Base-by-base conservation (phyloP, 2,329 filamentous ascomycete genomes). In the Clarireedia paspali region DNA sequence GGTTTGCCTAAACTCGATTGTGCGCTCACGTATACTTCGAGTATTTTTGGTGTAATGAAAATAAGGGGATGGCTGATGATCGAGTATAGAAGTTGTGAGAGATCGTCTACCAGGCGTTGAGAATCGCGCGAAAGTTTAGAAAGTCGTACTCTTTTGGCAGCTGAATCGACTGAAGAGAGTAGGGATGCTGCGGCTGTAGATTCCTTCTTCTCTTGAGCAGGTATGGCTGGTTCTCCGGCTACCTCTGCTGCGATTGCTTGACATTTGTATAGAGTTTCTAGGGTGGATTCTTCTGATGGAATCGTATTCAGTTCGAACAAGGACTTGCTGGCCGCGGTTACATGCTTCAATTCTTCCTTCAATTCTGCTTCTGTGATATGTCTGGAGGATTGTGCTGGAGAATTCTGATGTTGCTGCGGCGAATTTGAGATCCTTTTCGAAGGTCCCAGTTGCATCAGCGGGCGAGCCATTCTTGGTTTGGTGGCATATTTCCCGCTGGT, bases 51-150 rank as follows among this genome's bases (percentile, higher is more conserved):
- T 4, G 88, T 88, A 67, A 97, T 88, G 72, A 91, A 88, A 48
- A 96, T 84, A 58, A 86, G 83, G 4, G 87, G 84, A 63, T 92
- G 82, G 48, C 80, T 79, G 57, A 95, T 70, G 55, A 96, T 80
- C 39, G 79, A 75, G 69, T 88, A 87, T n/a, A 87, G 83, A 6
- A 80, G 72, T 50, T 78, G 68, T 23, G 82, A 84, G 55, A 85
- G 75, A 62, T 73, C 74, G 63, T 78, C 72, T 55, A 78, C 70
- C 27, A 66, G 58, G 14, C 40, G 45, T 46, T 64, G 61, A 14
- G 60, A 27, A 20, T 46, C 47, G 17, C 50, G 40, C n/a, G 62
- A 49, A 50, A 59, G 45, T 17, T 63, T 63, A 10, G 59, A 56
- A 15, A 53, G 42, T 27, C 49, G 53, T 46, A 57, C 34, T 39